Base-by-base conservation (phyloP, 139 green algal genomes). In the Pycnococcus provasolii region DNA sequence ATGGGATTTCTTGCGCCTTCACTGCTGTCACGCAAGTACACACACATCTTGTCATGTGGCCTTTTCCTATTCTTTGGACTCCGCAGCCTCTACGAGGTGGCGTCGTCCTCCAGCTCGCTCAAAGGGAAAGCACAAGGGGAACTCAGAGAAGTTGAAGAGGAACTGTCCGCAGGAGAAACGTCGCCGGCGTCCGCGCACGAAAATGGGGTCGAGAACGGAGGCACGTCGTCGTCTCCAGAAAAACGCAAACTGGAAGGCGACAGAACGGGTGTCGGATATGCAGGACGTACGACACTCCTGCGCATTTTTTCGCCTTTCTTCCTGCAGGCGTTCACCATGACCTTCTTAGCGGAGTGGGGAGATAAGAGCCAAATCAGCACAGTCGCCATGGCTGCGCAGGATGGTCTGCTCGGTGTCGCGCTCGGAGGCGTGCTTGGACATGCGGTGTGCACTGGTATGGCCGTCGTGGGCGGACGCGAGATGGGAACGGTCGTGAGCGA, bases 61-160 rank as follows among this genome's bases (percentile, higher is more conserved):
- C 81, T 97, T 0, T 97, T 95, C 74, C 86, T 96, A 74, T 85
- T 91, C 53, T 96, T 96, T 62, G 91, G 90, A 2, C 52, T 87
- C 7, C 81, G 86, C 44, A 84, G 83, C 54, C 67, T 97, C 3
- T 91, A 44, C 13, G 62, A 72, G 8, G 58, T 39, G 2, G 89
- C 51, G 81, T 89, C 54, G 67, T 86, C 58, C 80, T 86, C 9
- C 84, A 88, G 77, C 66, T 77, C 3, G 81, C 39, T 40, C 9
- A 15, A 58, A 4, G 42, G 13, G 26, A 39, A 47, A 40, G 62
- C 60, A 42, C 54, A 64, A 66, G 67, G 79, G 39, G 74, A 82
- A 52, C 78, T 82, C 57, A 40, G 45, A 26, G 79, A 80, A 58
- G 68, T 77, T 8, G 64, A 81, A 53, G 62, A 68, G 37, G 77